Conservation (phyloP, 225 moss, liverwort and hornwort genomes). For the Bryum argenteum region DNA sequence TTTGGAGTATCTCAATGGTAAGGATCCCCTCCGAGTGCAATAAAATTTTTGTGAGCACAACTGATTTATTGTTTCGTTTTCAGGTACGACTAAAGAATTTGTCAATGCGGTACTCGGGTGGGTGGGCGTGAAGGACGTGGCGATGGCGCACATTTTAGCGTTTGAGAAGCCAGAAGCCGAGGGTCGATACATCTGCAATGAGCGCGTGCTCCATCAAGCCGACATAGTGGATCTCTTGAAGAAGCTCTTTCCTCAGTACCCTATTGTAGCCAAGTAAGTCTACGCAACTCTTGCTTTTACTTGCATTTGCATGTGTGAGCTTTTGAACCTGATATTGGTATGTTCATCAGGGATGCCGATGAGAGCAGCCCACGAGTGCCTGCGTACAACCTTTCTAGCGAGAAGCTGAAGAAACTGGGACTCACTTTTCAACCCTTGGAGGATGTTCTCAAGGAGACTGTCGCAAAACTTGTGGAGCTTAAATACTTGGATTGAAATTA, state of each 20-base stretch:
- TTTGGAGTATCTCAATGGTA: slow-evolving; percentile 56
- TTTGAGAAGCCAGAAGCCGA: slow-evolving; percentile 77
- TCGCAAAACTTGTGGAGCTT: slow-evolving; percentile 35
- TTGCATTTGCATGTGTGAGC: neutral
- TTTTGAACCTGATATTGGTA: neutral
- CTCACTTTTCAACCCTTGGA: slow-evolving; percentile 45
- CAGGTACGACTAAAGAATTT: slow-evolving; percentile 48
- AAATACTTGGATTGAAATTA: slow-evolving; percentile 42
- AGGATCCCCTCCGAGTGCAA: neutral
- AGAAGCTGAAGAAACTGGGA: slow-evolving; percentile 52
- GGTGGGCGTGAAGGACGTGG: slow-evolving; percentile 81
- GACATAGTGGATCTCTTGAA: slow-evolving; percentile 50
- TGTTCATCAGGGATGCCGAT: slow-evolving; percentile 40
- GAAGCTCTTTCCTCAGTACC: slow-evolving; percentile 63
- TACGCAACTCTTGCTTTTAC: neutral
- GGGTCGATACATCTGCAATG: slow-evolving; percentile 72
- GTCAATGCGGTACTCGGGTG: slow-evolving; percentile 31
- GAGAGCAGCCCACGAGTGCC: slow-evolving; percentile 28
- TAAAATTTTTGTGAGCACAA: neutral
- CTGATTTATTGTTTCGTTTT: neutral
- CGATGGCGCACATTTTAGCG: slow-evolving; percentile 74
- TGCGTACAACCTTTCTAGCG: slow-evolving; percentile 35
- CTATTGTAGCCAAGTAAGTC: slow-evolving; percentile 68
- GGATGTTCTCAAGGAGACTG: slow-evolving; percentile 42
- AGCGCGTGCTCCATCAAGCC: slow-evolving; percentile 42